Percentiles rank a stretch among this genome's conserved stretches.
Conservation (phyloP, 352 stramenopile species). For the Globisporangium paddicum region DNA sequence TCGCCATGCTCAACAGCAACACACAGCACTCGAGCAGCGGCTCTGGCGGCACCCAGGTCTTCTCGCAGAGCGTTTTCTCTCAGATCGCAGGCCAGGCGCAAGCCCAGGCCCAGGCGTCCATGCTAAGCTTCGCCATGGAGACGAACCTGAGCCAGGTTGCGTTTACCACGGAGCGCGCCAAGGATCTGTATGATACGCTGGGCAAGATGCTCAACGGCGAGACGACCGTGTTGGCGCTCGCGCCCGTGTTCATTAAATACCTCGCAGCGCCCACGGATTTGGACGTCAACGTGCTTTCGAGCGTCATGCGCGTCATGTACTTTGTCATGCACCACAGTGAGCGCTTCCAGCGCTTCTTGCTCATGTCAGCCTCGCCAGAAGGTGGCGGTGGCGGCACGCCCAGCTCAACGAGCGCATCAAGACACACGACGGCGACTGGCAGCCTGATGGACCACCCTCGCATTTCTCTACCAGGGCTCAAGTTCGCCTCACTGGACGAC, state of each 20-base stretch:
- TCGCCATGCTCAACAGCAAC: background rate
- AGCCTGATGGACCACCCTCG: slow-evolving; percentile 30
- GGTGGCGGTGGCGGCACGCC: no score
- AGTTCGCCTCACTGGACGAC: slow-evolving; percentile 42
- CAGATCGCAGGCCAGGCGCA: slow-evolving; percentile 34
- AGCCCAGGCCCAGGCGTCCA: slow-evolving; percentile 31
- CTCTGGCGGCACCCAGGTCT: slow-evolving; percentile 8
- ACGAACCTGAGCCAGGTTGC: slow-evolving; percentile 27
- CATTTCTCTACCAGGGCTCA: slow-evolving; percentile 32
- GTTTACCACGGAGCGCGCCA: slow-evolving; percentile 28
- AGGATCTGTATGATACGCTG: slow-evolving; percentile 48
- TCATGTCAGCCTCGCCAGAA: slow-evolving; percentile 17
- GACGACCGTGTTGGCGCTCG: slow-evolving; percentile 34
- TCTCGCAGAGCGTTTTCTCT: slow-evolving; percentile 61
- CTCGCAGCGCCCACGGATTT: slow-evolving; percentile 35
- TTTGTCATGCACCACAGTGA: slow-evolving; percentile 44
- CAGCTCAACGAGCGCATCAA: background rate
- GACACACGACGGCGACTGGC: background rate
- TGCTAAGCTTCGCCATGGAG: slow-evolving; percentile 30
- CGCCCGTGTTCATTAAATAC: slow-evolving; percentile 49
- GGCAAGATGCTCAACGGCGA: slow-evolving; percentile 44
- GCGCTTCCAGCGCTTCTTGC: slow-evolving; percentile 44
- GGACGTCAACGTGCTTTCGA: slow-evolving; percentile 31
- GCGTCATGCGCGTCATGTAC: slow-evolving; percentile 49
- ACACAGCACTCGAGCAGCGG: background rate